Percentiles rank a stretch among this genome's conserved stretches.
These are phyloP conservation scores for Avena insularis DNA, from an alignment of 176 grass and related monocot genomes.

Conservation along the genomic window DNA sequence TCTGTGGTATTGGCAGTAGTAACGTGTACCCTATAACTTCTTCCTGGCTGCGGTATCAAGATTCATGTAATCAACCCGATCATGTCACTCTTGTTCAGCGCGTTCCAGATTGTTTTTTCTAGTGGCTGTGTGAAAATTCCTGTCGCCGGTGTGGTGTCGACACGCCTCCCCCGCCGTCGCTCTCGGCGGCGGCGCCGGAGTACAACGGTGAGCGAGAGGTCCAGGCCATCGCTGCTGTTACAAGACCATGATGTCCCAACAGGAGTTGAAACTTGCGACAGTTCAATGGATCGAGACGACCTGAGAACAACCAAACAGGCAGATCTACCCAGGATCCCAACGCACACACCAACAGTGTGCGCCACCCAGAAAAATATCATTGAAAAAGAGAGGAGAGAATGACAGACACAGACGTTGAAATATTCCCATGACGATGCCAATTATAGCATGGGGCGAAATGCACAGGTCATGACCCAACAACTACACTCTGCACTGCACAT, in stretches of 20 bases:
- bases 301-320: constrained; percentile 25
- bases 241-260: constrained; percentile 1
- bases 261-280: neutral
- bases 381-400: neutral
- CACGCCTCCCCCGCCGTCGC: neutral
- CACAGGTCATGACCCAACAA: constrained; percentile 48
- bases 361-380: neutral
- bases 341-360: constrained; percentile 16
- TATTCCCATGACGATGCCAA: constrained; percentile 30
- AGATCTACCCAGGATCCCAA: constrained; percentile 37
- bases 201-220: neutral
- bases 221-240: neutral
- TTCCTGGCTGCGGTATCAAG: neutral
- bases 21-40: constrained; percentile 13
- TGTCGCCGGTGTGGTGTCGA: neutral
- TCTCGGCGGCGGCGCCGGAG: neutral
- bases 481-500: constrained; percentile 7
- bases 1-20: constrained; percentile 9
- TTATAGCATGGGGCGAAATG: constrained; percentile 19
- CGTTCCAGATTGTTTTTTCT: neutral
- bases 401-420: constrained; percentile 20
- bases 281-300: neutral
- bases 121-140: neutral
- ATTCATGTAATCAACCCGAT: neutral
- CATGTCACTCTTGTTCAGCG: neutral